Evolutionary conservation across 106 monocot species (phyloP).

Genomic region (Apostasia ramifera): DNA sequence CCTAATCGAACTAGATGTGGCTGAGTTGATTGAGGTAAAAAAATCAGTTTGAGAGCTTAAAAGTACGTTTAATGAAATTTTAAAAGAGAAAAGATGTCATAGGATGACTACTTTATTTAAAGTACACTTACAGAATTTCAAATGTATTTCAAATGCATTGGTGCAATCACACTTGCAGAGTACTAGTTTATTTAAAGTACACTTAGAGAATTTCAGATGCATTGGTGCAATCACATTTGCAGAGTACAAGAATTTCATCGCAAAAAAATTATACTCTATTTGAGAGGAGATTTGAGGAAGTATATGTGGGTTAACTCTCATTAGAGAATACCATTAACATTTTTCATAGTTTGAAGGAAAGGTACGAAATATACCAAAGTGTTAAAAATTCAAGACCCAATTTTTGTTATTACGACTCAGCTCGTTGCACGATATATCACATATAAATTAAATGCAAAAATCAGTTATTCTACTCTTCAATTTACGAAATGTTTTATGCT

Average conservation of each 20-base stretch:
- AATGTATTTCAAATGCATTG: no score
- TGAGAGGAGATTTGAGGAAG: conserved; percentile 52
- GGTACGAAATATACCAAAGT: conserved; percentile 61
- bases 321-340: conserved; percentile 47
- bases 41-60: conserved; percentile 58
- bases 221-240: conserved; percentile 65
- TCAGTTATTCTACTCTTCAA: neutral
- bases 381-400: conserved; percentile 58
- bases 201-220: conserved; percentile 54
- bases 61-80: conserved; percentile 51
- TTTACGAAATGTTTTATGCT: neutral
- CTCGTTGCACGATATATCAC: conserved; percentile 13
- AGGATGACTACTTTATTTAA: conserved; percentile 56
- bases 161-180: conserved; percentile 59
- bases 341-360: conserved; percentile 55
- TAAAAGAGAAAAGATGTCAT: conserved; percentile 52
- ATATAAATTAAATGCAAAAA: conserved; percentile 12
- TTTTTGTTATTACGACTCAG: conserved; percentile 60
- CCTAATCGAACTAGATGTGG: conserved; percentile 53
- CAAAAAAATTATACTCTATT: conserved; percentile 45
- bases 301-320: conserved; percentile 54
- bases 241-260: conserved; percentile 63
- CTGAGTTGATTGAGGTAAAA: conserved; percentile 43
- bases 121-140: no score
- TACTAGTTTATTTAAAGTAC: no score